Evolutionary conservation across 163 green algal species (phyloP), one percentile per base, ranked within the genome.

Genomic region (Chlamydomonas reinhardtii): DNA sequence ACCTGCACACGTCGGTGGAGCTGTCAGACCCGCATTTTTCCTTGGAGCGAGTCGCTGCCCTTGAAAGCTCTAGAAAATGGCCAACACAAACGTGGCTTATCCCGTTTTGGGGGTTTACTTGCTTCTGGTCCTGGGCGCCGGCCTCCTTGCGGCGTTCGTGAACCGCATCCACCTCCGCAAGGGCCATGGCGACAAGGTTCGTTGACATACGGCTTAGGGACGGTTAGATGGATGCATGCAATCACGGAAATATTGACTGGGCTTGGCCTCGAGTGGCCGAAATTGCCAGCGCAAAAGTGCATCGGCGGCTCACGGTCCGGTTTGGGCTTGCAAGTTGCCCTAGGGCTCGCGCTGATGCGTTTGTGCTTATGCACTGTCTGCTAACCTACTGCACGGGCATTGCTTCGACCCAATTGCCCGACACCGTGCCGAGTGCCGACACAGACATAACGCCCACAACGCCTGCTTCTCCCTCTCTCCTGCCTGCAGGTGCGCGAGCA

Each of bases 71-170:
- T 54, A 19, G 17, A 64, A 37, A 32, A 89, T 86, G 76, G 52
- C 76, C 8, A 75, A 82, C 29, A 85, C 73, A 4, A 76, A 35
- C 52, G 76, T 87, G 29, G 32, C 78, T 2, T 89, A 88, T 74
- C 52, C 71, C 16, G 88, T 93, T n/a, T 65, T 93, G 62, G 88
- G 80, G 0, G 73, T 91, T 1, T 93, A 93, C 69, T 29, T 93
- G 2, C 22, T 90, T 14, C 29, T 83, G 19, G 39, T 93, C 1
- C 77, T 89, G 12, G 72, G 61, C n/a, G 74, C 73, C 16, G 90
- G 90, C 62, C 32, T 93, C 12, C 59, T 88, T 69, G 90, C 74
- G 4, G 88, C 88, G 17, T 65, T 88, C 0, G 29, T 85, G 32
- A 90, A 87, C 48, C 83, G 76, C 20, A 64, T 75, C 27, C 31